Conservation (phyloP, 2,329 filamentous ascomycete species). For the Epichloe uncinata region DNA sequence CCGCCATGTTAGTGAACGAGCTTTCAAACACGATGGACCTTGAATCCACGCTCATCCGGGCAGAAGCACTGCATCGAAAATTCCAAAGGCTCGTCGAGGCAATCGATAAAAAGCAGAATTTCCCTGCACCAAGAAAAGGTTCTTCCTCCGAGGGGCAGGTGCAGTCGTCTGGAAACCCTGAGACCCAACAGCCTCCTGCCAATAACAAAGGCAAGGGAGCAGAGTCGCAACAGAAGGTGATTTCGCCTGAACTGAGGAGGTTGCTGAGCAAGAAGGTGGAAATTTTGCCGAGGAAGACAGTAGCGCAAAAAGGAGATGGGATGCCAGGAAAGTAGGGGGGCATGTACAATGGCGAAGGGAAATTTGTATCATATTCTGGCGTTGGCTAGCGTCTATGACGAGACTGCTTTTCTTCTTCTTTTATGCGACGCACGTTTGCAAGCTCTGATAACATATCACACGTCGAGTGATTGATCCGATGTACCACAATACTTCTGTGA, state of each 20-base stretch:
- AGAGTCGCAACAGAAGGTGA: constrained; percentile 27
- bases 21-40: constrained; percentile 88
- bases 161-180: background rate
- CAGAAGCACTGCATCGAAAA: constrained; percentile 75
- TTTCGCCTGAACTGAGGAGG: constrained; percentile 43
- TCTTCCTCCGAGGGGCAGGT: constrained; percentile 8
- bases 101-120: constrained; percentile 82
- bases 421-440: too few species aligned
- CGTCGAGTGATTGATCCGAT: too few species aligned
- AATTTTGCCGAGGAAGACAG: constrained; percentile 25
- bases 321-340: constrained; percentile 17
- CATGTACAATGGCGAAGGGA: background rate
- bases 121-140: constrained; percentile 41
- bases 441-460: too few species aligned
- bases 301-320: constrained; percentile 22
- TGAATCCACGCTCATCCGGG: constrained; percentile 69
- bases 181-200: constrained; percentile 6
- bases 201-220: constrained; percentile 23
- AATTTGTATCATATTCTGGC: background rate
- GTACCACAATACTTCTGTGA: too few species aligned
- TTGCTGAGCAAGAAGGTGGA: constrained; percentile 37
- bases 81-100: constrained; percentile 84
- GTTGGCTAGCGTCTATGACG: background rate
- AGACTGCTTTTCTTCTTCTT: background rate
- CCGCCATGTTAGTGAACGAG: constrained; percentile 60